A percentile compares a stretch with the other conserved stretches of the same genome.
Conservation (phyloP, 2,329 filamentous ascomycete genomes). For the Xylaria digitata region DNA sequence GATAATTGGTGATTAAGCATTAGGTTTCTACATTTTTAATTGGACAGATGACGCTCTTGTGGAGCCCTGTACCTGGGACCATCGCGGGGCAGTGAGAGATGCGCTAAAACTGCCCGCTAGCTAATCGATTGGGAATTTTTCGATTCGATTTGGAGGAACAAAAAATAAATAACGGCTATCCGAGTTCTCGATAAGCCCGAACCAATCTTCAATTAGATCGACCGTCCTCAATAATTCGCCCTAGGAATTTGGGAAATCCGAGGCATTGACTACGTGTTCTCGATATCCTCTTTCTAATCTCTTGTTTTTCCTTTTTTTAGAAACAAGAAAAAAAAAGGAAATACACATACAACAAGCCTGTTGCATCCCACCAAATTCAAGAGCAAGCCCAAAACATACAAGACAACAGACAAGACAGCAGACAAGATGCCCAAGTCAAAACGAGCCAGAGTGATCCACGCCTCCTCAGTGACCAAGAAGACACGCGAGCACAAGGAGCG, state of each 20-base stretch:
- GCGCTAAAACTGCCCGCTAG: conserved; percentile 32
- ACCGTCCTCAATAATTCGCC: not conserved
- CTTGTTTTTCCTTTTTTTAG: not conserved
- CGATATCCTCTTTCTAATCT: not conserved
- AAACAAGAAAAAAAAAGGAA: not conserved
- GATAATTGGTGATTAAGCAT: no score
- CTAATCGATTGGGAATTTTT: conserved; percentile 47
- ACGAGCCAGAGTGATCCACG: conserved; percentile 87
- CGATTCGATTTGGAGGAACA: conserved; percentile 11
- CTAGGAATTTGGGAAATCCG: not conserved
- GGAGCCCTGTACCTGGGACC: not conserved
- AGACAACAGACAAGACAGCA: conserved; percentile 15
- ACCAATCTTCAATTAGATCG: no score
- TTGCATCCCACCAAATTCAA: not conserved
- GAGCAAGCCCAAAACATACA: conserved; percentile 3
- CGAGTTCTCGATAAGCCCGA: conserved; percentile 29
- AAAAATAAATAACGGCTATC: conserved; percentile 34
- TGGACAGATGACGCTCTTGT: conserved; percentile 1
- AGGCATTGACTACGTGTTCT: not conserved
- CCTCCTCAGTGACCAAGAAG: conserved; percentile 94
- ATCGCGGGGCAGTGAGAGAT: conserved; percentile 30
- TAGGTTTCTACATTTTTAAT: conserved; percentile 11
- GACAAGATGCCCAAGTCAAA: conserved; percentile 92
- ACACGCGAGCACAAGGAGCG: conserved; percentile 89
- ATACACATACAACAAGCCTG: not conserved